Conservation (phyloP, 257 asterid species). For the Scutellaria galericulata region DNA sequence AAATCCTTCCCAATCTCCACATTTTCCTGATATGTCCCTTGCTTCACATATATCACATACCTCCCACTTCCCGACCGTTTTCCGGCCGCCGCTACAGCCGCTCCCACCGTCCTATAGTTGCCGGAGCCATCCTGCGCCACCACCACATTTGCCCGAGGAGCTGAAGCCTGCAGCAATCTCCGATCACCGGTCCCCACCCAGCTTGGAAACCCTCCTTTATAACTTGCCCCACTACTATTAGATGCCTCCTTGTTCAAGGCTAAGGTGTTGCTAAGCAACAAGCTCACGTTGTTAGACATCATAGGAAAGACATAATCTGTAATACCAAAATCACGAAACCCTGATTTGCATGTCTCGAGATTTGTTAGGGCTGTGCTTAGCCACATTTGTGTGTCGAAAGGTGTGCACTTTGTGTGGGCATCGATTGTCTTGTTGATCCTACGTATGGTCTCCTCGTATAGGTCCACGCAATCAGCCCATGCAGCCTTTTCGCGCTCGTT, state of each 20-base stretch:
- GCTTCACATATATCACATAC: slow-evolving; percentile 69
- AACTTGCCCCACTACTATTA: neutral
- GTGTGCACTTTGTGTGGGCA: slow-evolving; percentile 43
- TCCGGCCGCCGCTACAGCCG: slow-evolving; percentile 59
- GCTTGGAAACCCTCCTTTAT: slow-evolving; percentile 55
- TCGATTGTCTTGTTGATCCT: slow-evolving; percentile 57
- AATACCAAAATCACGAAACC: slow-evolving; percentile 65
- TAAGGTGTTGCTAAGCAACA: slow-evolving; percentile 65
- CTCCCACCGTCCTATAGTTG: slow-evolving; percentile 55
- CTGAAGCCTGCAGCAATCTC: slow-evolving; percentile 54
- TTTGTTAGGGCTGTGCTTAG: slow-evolving; percentile 79
- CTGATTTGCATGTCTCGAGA: slow-evolving; percentile 65
- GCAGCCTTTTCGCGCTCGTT: slow-evolving; percentile 65
- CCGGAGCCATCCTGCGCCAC: slow-evolving; percentile 84
- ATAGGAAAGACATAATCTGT: slow-evolving; percentile 44
- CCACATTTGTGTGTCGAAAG: slow-evolving; percentile 74
- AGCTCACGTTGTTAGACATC: slow-evolving; percentile 60
- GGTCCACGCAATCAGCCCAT: slow-evolving; percentile 82
- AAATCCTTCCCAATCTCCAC: slow-evolving; percentile 58
- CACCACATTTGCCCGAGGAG: slow-evolving; percentile 51
- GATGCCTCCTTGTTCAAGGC: slow-evolving; percentile 51
- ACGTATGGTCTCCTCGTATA: slow-evolving; percentile 52
- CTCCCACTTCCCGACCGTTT: slow-evolving; percentile 53
- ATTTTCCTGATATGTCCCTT: slow-evolving; percentile 77
- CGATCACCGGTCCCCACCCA: slow-evolving; percentile 76